Percentiles rank a stretch among this genome's conserved stretches.
Conservation (phyloP, 2,329 filamentous ascomycete genomes). For the Pseudogymnoascus sp. region DNA sequence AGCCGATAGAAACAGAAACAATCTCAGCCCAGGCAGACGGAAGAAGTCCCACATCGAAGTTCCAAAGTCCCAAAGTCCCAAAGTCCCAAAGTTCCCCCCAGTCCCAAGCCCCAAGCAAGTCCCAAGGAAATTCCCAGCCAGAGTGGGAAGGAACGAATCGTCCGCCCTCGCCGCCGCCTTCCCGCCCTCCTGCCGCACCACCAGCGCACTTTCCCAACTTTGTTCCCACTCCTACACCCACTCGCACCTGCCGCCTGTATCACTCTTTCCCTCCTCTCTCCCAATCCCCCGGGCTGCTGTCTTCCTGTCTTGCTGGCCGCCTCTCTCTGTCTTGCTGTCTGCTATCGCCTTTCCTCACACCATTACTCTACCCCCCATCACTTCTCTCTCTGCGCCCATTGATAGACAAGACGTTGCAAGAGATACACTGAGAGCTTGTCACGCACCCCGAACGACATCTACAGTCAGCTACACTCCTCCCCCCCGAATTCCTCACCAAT, state of each 20-base stretch:
- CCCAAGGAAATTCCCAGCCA: not conserved
- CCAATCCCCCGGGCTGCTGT: not conserved
- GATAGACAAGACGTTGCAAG: not conserved
- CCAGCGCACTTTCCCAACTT: not conserved
- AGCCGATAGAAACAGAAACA: not conserved
- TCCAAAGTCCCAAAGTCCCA: too few species aligned
- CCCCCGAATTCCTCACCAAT: not conserved
- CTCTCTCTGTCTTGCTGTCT: not conserved
- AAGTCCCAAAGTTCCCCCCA: too few species aligned
- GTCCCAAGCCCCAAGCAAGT: too few species aligned
- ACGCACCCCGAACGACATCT: not conserved
- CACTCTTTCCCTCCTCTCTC: not conserved
- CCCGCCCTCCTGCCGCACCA: not conserved
- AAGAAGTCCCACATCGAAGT: too few species aligned
- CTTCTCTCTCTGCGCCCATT: not conserved
- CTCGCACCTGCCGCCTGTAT: not conserved
- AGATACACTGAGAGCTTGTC: not conserved
- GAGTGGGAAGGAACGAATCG: not conserved
- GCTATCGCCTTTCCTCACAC: not conserved
- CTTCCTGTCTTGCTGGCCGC: not conserved
- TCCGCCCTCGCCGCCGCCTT: not conserved
- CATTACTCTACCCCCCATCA: not conserved
- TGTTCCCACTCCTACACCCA: not conserved
- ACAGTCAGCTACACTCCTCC: not conserved
- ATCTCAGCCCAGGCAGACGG: too few species aligned